Percentiles rank a stretch among this genome's conserved stretches.
Evolutionary conservation across 2,329 filamentous ascomycete genomes (phyloP).

Genomic region (Fusarium albosuccineum): DNA sequence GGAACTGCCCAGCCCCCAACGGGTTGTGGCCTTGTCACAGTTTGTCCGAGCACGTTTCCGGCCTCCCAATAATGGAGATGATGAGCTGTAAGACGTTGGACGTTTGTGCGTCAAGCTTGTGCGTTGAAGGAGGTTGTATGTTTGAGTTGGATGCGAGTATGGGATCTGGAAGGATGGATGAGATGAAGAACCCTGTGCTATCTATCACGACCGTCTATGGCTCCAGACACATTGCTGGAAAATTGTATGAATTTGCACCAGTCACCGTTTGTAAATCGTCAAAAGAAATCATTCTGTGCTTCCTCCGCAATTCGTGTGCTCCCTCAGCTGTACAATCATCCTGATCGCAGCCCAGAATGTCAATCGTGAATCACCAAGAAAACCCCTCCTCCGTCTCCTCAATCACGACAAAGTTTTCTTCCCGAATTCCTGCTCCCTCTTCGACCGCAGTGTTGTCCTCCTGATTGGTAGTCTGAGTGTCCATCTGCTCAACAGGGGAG

Average conservation of each 20-base stretch:
- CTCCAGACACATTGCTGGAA: slow-evolving; percentile 6
- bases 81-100: background rate
- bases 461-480: too few relatives aligned
- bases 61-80: background rate
- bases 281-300: slow-evolving; percentile 31
- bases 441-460: background rate
- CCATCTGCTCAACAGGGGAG: background rate
- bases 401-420: background rate
- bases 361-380: slow-evolving; percentile 9
- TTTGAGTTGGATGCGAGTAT: background rate
- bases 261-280: background rate
- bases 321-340: too few relatives aligned
- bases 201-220: slow-evolving; percentile 4
- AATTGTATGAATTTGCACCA: background rate
- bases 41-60: slow-evolving; percentile 15
- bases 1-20: background rate
- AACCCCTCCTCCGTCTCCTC: slow-evolving; percentile 33
- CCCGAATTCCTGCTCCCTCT: background rate
- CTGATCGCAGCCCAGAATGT: too few relatives aligned
- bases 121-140: background rate
- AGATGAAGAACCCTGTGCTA: slow-evolving; percentile 3
- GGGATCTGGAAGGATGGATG: background rate
- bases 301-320: slow-evolving; percentile 1
- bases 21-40: slow-evolving; percentile 2
- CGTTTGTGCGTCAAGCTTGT: too few relatives aligned